Base-by-base conservation (phyloP, 306 rosid species). In the Sophora flavescens region DNA sequence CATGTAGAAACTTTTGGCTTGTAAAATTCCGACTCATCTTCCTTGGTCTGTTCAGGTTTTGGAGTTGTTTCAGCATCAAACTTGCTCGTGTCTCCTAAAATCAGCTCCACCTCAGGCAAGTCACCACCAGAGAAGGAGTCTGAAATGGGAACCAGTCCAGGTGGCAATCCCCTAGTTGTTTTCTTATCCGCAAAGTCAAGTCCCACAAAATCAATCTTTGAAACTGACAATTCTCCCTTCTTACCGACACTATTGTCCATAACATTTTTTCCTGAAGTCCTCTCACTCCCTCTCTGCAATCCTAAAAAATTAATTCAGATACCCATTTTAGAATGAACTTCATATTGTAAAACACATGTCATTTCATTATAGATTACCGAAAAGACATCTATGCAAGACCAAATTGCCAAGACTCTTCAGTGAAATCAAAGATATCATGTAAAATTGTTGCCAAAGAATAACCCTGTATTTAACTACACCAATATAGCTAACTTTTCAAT, bases 1-100 rank as follows among this genome's bases (percentile, higher is more conserved):
- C 98, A 91, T 2, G 97, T 84, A 60, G 98, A 90, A 80, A 91
- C 97, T 85, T 86, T 90, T 30, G 97, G 97, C 89, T 91, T 89
- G 89, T 94, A 91, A 30, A 87, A 41, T 48, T 87, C 87, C 15
- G 87, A 50, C n/a, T 87, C 90, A 8, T 82, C 82, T 64, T 84
- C 87, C 61, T 64, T 85, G 36, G 63, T 54, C 65, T 78, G 82
- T 58, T 86, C 80, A 68, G 85, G 73, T 68, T 81, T 62, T 1
- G 81, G 61, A 76, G 68, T 36, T 26, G 75, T 67, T 74, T 38
- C 76, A 61, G 74, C 87, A 48, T 63, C 84, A 15, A 94, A 91
- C 39, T 87, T 84, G 83, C 85, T 80, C 5, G 83, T 13, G 64
- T 94, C 90, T 63, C 98, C 98, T 22, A 86, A 93, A 70, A 94